phyloP scores from a whole-genome alignment of 1,139 yeast genomes.

The Hyphopichia khmerensis region DNA sequence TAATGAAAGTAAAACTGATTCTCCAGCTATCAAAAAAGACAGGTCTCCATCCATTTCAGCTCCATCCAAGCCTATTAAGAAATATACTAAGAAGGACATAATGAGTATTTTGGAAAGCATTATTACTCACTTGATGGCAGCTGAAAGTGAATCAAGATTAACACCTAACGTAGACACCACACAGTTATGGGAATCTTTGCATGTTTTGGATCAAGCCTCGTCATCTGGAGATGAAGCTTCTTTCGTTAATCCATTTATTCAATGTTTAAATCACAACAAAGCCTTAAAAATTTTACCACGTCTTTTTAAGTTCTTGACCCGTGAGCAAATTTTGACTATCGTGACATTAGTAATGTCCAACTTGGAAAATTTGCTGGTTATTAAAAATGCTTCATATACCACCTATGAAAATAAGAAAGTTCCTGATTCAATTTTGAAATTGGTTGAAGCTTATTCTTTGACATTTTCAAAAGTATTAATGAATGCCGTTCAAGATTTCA shows the following conservation, averaged over 20 bases:
- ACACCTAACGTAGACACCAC: conserved; percentile 52
- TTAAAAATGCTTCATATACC: conserved; percentile 75
- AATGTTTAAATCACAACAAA: conserved; percentile 80
- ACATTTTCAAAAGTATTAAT: conserved; percentile 86
- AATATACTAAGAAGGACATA: conserved; percentile 43
- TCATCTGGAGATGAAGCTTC: conserved; percentile 44
- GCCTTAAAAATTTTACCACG: conserved; percentile 89
- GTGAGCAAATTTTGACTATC: conserved; percentile 77
- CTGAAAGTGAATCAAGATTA: conserved; percentile 83
- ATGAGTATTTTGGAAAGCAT: conserved; percentile 70
- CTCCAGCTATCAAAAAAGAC: conserved; percentile 10
- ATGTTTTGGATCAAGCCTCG: conserved; percentile 54
- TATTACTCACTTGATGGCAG: conserved; percentile 72
- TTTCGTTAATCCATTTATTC: conserved; percentile 75
- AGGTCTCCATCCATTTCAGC: conserved; percentile 23
- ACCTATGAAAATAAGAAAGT: conserved; percentile 53
- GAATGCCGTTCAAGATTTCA: conserved; percentile 80
- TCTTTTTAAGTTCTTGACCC: conserved; percentile 75
- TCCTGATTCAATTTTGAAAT: conserved; percentile 57
- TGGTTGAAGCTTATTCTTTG: conserved; percentile 77
- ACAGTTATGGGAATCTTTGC: conserved; percentile 76
- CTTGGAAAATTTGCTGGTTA: conserved; percentile 76
- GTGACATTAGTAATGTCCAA: conserved; percentile 81
- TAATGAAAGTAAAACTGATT: conserved; percentile 10
- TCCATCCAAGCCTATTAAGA: conserved; percentile 27